Conservation (phyloP, 495 filamentous ascomycete species). For the Lasiosphaeris hirsuta region DNA sequence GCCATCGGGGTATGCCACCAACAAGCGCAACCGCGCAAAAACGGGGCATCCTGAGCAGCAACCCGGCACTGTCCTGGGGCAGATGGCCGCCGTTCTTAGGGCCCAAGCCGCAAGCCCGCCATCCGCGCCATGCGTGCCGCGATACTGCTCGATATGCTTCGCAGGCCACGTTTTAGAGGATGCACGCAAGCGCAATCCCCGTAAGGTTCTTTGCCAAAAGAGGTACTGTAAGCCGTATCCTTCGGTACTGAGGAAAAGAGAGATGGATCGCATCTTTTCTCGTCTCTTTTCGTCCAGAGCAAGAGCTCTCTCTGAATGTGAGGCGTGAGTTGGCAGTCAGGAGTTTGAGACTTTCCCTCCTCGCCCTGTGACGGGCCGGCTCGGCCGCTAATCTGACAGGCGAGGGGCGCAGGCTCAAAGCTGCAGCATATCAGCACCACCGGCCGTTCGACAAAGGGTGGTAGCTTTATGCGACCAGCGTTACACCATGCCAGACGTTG, state of each 20-base stretch:
- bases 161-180: too few relatives aligned
- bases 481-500: constrained; percentile 10
- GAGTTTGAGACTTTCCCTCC: not conserved
- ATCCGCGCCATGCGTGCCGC: constrained; percentile 16
- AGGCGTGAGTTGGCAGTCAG: not conserved
- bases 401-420: constrained; percentile 18
- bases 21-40: too few relatives aligned
- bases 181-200: not conserved
- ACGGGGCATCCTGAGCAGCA: too few relatives aligned
- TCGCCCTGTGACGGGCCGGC: not conserved
- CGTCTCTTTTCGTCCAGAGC: too few relatives aligned
- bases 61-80: too few relatives aligned
- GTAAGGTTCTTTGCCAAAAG: not conserved
- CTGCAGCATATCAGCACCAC: constrained; percentile 12
- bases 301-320: too few relatives aligned
- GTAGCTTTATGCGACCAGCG: constrained; percentile 3
- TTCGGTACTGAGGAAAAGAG: not conserved
- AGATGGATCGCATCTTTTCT: not conserved
- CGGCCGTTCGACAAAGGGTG: constrained; percentile 7
- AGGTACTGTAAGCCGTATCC: not conserved
- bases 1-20: too few relatives aligned
- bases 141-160: constrained; percentile 7
- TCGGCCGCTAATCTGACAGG: constrained; percentile 18
- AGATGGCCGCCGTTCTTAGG: too few relatives aligned
- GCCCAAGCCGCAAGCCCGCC: constrained; percentile 6